Base-by-base conservation (phyloP, 108 stramenopile species). In the Fragilaria radians region DNA sequence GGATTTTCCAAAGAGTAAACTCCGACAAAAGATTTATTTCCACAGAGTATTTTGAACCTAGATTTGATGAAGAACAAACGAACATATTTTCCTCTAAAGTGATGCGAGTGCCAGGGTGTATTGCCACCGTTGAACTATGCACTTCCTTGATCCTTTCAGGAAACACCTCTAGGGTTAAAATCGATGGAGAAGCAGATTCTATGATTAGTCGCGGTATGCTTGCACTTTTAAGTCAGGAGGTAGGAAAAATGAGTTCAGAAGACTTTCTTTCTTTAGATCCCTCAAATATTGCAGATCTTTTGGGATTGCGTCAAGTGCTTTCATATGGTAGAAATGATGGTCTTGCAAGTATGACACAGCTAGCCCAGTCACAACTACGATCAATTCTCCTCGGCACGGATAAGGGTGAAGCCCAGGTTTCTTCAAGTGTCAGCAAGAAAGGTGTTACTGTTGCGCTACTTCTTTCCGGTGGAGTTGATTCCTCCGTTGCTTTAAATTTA, bases 391-490 rank as follows among this genome's bases (percentile, higher is more conserved):
- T 23, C n/a, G 33, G 4, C 0, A 14, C 27, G 2, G 52, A 52
- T 3, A 26, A 59, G 22, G 51, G 9, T 9, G 22, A 30, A 24
- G 3, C 47, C 47, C 28, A 2, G 48, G 17, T 28, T 26, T 52
- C 50, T 19, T n/a, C 3, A 22, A 9, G 23, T 22, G 28, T 32
- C 48, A 34, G 26, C 51, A 29, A 47, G 52, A 54, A 63, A 9
- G 48, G 56, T 55, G 76, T 77, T 31, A 85, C 68, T 5, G 92
- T 95, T 42, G 95, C 97, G 5, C 68, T 98, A 72, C 76, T 96
- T 11, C 65, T 98, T 11, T 94, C 91, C n/a, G 96, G 95, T 21
- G 97, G 97, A 23, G 96, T 98, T 22, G 97, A 98, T 71, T 94
- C 92, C 1, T 94, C 94, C 3, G 95, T 98, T 17, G 96, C 97